Conservation (phyloP, 306 rosid genomes). For the Vigna unguiculata region DNA sequence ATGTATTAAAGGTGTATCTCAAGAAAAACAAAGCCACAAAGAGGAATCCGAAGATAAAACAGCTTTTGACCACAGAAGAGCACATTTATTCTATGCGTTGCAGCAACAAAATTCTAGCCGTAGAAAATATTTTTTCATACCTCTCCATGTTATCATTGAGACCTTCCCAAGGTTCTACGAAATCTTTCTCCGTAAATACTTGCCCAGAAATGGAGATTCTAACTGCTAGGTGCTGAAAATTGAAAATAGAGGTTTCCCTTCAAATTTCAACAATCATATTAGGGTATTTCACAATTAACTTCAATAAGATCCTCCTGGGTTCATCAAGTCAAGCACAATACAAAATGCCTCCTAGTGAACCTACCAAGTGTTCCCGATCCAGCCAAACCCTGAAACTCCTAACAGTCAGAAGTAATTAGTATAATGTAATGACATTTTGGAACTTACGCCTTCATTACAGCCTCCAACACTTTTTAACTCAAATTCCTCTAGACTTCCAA, state of each 20-base stretch:
- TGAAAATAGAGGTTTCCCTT: constrained; percentile 38
- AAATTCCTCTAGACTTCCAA: constrained; percentile 69
- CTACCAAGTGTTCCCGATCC: constrained; percentile 22
- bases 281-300: not conserved
- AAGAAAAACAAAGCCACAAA: constrained; percentile 22
- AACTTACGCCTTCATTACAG: constrained; percentile 63
- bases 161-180: constrained; percentile 87
- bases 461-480: constrained; percentile 58
- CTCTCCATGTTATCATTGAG: constrained; percentile 69
- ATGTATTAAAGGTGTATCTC: not conserved
- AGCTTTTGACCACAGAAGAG: constrained; percentile 32
- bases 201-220: constrained; percentile 86
- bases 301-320: constrained; percentile 32
- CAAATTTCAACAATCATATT: constrained; percentile 37
- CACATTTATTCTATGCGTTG: not conserved
- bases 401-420: constrained; percentile 5
- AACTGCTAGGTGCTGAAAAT: constrained; percentile 79
- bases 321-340: constrained; percentile 33
- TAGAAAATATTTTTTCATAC: constrained; percentile 47
- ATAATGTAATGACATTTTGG: constrained; percentile 23
- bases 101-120: constrained; percentile 11
- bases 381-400: constrained; percentile 31
- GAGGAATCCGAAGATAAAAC: constrained; percentile 22
- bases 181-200: constrained; percentile 78
- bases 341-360: constrained; percentile 9